Evolutionary conservation across 129 eudicot species (phyloP).

Genomic region (Centrapalus pauciflorus): DNA sequence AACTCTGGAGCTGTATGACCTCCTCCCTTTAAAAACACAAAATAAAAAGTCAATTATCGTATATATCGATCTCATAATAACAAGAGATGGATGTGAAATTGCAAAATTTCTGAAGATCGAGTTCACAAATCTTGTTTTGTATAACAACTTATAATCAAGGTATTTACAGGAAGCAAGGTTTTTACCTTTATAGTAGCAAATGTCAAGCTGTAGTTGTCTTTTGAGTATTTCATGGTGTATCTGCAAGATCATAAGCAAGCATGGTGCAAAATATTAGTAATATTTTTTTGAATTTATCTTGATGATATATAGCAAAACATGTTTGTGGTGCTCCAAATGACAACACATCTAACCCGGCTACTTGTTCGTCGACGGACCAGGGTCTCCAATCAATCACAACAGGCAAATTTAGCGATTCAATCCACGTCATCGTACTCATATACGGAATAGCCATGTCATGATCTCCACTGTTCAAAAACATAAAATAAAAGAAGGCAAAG

Average conservation of each 20-base stretch:
- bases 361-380: conserved; percentile 16
- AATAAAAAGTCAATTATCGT: neutral
- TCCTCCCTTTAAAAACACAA: conserved; percentile 12
- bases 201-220: conserved; percentile 13
- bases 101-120: neutral
- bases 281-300: neutral
- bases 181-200: conserved; percentile 29
- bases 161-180: neutral
- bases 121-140: neutral
- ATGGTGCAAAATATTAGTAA: neutral
- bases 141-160: neutral
- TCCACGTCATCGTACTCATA: conserved; percentile 21
- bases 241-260: neutral
- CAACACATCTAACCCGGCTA: conserved; percentile 24
- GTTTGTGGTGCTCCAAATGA: neutral
- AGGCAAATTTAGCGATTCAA: conserved; percentile 7
- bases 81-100: too few species aligned
- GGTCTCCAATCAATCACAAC: conserved; percentile 15
- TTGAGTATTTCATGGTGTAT: conserved; percentile 22
- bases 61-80: neutral
- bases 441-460: conserved; percentile 29
- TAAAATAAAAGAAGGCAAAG: neutral
- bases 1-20: conserved; percentile 28
- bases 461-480: conserved; percentile 27
- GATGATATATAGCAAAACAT: neutral